Evolutionary conservation across 371 early-diverging fungal species (phyloP), one percentile per base, ranked within the genome.

Genomic region (Zychaea mexicana): DNA sequence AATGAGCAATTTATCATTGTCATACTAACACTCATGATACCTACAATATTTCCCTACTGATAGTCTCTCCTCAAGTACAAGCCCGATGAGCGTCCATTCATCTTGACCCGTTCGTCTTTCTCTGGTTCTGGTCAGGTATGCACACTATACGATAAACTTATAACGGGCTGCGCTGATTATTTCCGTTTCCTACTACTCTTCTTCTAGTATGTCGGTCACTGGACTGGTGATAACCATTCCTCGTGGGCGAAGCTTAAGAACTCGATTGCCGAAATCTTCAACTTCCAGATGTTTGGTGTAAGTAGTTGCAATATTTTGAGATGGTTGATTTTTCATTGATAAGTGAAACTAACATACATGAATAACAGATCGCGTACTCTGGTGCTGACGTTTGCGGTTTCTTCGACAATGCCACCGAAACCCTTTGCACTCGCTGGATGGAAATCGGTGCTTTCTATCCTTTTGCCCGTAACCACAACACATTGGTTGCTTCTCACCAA

Each of bases 321-420:
- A n/a, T n/a, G n/a, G n/a, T n/a, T n/a, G n/a, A n/a, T n/a, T n/a
- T n/a, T n/a, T n/a, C n/a, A n/a, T n/a, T n/a, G n/a, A n/a, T n/a
- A n/a, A n/a, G n/a, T n/a, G n/a, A n/a, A n/a, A n/a, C n/a, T n/a
- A n/a, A n/a, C n/a, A n/a, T n/a, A n/a, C n/a, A n/a, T n/a, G n/a
- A n/a, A n/a, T n/a, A n/a, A n/a, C n/a, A n/a, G n/a, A n/a, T n/a
- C 46, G 78, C 82, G 21, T 83, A 85, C 70, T 73, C 78, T 31
- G 92, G 92, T 9, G 86, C 90, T 31, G 92, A 91, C 66, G 83
- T 91, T 52, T 87, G 92, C 38, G 92, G 92, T 21, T 91, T 91
- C 69, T 80, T 83, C 53, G 77, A 69, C 9, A 73, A 83, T 26
- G 74, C 90, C 3, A 76, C 79, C 8, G 81, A 86, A 28, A 71